phyloP scores from a whole-genome alignment of 306 rosid genomes.

The Acacia melanoxylon region DNA sequence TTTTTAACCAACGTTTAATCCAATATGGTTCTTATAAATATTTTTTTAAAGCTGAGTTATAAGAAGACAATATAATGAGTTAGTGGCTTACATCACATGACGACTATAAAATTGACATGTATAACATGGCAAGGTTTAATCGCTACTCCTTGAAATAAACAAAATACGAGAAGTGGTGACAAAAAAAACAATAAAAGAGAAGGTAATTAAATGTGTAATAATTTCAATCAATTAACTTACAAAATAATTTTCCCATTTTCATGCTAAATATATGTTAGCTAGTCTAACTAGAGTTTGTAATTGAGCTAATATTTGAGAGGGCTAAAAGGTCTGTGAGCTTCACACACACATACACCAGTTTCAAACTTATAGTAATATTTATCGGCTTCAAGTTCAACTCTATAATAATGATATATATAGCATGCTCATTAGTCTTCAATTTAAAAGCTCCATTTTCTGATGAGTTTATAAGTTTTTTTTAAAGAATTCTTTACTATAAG shows the following conservation, averaged over 20 bases:
- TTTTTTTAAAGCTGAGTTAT: not conserved
- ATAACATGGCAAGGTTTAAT: not conserved
- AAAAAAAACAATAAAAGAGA: not conserved
- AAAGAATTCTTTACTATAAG: not conserved
- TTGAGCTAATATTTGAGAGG: not conserved
- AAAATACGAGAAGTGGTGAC: not conserved
- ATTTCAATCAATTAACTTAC: not conserved
- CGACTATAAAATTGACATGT: not conserved
- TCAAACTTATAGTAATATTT: not conserved
- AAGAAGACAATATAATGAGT: not conserved
- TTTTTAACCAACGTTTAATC: not conserved
- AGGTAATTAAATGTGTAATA: not conserved
- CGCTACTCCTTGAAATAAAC: not conserved
- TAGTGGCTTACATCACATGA: not conserved
- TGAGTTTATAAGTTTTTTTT: not conserved
- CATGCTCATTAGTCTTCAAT: not conserved
- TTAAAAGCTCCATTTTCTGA: not conserved
- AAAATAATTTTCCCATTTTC: not conserved
- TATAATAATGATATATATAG: not conserved
- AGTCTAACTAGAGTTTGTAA: not conserved
- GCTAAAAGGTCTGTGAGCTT: not conserved
- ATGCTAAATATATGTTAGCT: not conserved
- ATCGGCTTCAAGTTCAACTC: not conserved
- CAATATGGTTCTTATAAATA: not conserved
- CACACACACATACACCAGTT: not conserved